Percentiles rank a stretch among this genome's conserved stretches.
Evolutionary conservation across 805 yeast genomes (phyloP).

Genomic region (Maudiozyma bulderi): DNA sequence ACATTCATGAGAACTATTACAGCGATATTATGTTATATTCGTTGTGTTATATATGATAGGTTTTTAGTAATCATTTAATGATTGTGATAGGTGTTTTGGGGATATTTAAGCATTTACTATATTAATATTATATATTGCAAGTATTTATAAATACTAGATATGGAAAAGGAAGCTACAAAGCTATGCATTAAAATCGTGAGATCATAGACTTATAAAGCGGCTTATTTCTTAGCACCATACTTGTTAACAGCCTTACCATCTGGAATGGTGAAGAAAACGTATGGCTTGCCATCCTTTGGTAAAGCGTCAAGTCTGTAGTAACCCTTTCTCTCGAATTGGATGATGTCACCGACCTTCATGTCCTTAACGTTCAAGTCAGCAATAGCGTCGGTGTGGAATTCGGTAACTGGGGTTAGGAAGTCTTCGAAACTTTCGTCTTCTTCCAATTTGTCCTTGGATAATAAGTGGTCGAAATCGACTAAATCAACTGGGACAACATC

Average conservation of each 20-base stretch:
- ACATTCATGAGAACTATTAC: too few relatives aligned
- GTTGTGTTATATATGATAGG: too few relatives aligned
- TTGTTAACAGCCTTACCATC: slow-evolving; percentile 81
- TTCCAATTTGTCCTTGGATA: slow-evolving; percentile 85
- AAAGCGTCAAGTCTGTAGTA: slow-evolving; percentile 71
- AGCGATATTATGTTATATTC: too few relatives aligned
- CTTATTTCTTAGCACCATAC: slow-evolving; percentile 59
- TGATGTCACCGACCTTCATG: slow-evolving; percentile 76
- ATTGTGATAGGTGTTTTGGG: too few relatives aligned
- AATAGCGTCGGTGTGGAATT: slow-evolving; percentile 65
- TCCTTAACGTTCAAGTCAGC: slow-evolving; percentile 73
- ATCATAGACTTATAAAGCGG: background rate
- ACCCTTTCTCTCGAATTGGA: slow-evolving; percentile 96
- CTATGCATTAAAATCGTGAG: background rate
- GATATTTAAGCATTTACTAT: too few relatives aligned
- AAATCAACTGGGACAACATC: slow-evolving; percentile 67
- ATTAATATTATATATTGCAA: too few relatives aligned
- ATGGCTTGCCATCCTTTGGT: slow-evolving; percentile 49
- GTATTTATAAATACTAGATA: too few relatives aligned
- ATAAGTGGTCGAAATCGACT: slow-evolving; percentile 87
- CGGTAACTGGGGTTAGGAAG: slow-evolving; percentile 79
- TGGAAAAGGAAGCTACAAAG: background rate
- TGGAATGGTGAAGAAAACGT: slow-evolving; percentile 85
- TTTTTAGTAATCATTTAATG: too few relatives aligned
- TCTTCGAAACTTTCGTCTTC: slow-evolving; percentile 92